phyloP scores from a whole-genome alignment of 2,329 filamentous ascomycete genomes.

The Aspergillus fijiensis region DNA sequence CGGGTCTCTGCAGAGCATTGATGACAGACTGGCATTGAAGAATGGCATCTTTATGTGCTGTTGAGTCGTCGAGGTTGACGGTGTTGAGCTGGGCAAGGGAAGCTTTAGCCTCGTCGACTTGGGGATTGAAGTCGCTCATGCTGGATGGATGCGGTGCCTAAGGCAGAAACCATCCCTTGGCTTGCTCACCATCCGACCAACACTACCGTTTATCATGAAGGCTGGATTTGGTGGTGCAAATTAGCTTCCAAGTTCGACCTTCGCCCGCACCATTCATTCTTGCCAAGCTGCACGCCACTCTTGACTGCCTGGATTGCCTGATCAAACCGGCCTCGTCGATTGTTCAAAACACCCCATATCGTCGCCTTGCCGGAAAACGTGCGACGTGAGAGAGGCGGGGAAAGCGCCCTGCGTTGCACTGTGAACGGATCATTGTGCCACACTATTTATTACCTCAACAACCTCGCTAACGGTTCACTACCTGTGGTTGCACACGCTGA shows the following conservation, averaged over 20 bases:
- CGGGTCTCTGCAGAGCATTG: not conserved
- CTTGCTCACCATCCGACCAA: too few species aligned
- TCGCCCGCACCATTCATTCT: not conserved
- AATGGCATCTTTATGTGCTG: not conserved
- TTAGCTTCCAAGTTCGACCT: not conserved
- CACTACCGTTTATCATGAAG: too few species aligned
- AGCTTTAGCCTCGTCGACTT: not conserved
- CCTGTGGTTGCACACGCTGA: not conserved
- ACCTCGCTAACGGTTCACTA: too few species aligned
- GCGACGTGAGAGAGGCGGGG: not conserved
- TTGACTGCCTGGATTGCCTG: not conserved
- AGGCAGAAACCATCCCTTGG: not conserved
- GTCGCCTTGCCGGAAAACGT: not conserved
- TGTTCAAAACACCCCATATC: not conserved
- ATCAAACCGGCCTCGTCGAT: not conserved
- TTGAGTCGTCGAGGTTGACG: not conserved
- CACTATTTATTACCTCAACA: not conserved
- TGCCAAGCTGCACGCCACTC: not conserved
- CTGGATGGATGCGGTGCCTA: not conserved
- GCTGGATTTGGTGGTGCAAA: too few species aligned
- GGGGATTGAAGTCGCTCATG: not conserved
- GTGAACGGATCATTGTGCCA: not conserved
- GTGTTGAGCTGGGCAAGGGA: not conserved
- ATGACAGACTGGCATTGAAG: not conserved
- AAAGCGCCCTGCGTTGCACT: not conserved